Percentiles rank a stretch among this genome's conserved stretches.
Conservation (phyloP, 2,329 filamentous ascomycete genomes). For the Exophiala phaeomuriformis region DNA sequence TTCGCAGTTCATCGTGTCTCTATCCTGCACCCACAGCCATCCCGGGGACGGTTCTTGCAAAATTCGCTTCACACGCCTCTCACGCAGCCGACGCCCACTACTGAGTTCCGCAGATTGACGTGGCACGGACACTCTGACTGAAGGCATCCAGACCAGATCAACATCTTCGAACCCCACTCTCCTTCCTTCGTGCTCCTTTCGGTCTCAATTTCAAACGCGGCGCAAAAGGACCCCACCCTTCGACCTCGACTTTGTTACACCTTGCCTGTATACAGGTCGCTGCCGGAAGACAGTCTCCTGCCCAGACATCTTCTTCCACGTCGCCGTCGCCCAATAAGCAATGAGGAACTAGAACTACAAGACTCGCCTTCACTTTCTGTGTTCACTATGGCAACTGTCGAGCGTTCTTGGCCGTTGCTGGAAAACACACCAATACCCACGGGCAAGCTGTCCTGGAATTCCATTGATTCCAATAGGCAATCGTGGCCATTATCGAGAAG, state of each 20-base stretch:
- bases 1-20: not conserved
- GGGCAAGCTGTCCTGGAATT: conserved; percentile 9
- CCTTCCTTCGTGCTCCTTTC: not conserved
- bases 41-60: not conserved
- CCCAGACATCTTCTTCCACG: not conserved
- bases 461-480: conserved; percentile 11
- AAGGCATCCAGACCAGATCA: conserved; percentile 13
- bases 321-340: conserved; percentile 8
- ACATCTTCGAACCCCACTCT: conserved; percentile 6
- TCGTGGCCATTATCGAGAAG: conserved; percentile 11
- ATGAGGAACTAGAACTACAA: conserved; percentile 10
- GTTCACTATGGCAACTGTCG: conserved; percentile 16
- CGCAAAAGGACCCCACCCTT: not conserved
- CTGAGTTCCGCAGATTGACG: conserved; percentile 1
- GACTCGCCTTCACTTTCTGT: conserved; percentile 1
- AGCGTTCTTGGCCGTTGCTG: conserved; percentile 12
- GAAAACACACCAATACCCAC: conserved; percentile 4
- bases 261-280: conserved; percentile 3
- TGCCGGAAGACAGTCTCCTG: not conserved
- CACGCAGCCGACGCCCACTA: not conserved
- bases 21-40: not conserved
- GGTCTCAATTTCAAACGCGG: not conserved
- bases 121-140: conserved; percentile 7
- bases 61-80: not conserved
- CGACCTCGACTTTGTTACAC: conserved; percentile 7